Evolutionary conservation across 345 rosid genomes (phyloP).

Genomic region (Angophora floribunda): DNA sequence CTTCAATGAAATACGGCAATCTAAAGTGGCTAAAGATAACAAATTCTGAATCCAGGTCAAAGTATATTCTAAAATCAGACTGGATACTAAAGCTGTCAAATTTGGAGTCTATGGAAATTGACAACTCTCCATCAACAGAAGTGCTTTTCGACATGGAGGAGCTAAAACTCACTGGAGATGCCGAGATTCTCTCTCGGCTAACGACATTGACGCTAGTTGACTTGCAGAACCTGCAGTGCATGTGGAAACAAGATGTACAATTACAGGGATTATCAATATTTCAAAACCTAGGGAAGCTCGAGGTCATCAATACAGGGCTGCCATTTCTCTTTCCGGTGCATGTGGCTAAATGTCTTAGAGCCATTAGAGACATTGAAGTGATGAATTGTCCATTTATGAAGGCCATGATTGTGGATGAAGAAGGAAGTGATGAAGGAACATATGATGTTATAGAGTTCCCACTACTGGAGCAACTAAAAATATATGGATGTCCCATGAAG

Average conservation of each 20-base stretch:
- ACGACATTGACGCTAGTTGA: fast-evolving
- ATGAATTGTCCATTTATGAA: fast-evolving
- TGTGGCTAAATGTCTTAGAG: no score
- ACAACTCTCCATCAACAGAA: not conserved
- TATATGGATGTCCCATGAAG: fast-evolving
- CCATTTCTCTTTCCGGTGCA: no score
- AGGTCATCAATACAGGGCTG: fast-evolving
- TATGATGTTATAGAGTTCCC: no score
- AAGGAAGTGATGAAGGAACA: no score
- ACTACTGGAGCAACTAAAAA: fast-evolving
- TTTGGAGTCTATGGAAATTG: not conserved
- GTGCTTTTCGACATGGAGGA: no score
- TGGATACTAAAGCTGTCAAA: not conserved
- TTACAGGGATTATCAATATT: no score
- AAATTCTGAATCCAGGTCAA: fast-evolving
- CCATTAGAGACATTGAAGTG: fast-evolving
- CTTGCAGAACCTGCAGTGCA: fast-evolving
- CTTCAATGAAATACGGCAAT: not conserved
- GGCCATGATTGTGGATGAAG: no score
- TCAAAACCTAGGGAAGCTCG: fast-evolving
- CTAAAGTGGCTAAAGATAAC: fast-evolving
- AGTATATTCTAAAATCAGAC: not conserved
- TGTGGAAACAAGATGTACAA: no score
- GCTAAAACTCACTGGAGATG: fast-evolving
- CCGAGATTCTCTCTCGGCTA: no score